Evolutionary conservation across 495 filamentous ascomycete genomes (phyloP), one percentile per base, ranked within the genome.

Genomic region (Tirmania nivea): DNA sequence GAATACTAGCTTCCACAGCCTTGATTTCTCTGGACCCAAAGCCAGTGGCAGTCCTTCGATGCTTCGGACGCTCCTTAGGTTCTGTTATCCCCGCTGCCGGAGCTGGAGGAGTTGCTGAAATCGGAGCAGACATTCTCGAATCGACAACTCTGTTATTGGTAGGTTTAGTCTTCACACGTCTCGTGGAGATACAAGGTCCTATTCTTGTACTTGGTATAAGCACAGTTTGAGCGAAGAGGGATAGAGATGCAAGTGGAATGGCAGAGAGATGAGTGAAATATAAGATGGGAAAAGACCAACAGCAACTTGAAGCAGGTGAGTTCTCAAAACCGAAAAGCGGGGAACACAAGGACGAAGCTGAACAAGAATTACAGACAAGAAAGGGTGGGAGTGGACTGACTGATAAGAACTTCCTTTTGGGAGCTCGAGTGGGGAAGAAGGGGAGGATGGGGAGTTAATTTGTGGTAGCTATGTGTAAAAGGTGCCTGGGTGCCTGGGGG

Each of bases 11-110:
- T 69, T 96, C 90, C 45, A 95, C 85, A 60, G 65, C 79, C 74
- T 94, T 95, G 71, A 94, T 96, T 60, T 96, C 89, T 3, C 73
- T 69, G 21, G 85, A 74, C 25, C 88, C 87, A 63, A 94, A 88
- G 10, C 90, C 90, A 4, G 90, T 97, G 58, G 81, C 80, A 14
- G 88, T 95, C 51, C 90, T 77, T 72, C 84, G 93, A 71, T 97
- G 90, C 70, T 96, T 96, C 17, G 90, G 90, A 53, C 89, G 74
- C 56, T 69, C 73, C 57, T 60, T 75, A 71, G 12, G 53, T 47
- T 65, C 62, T 31, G 54, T 53, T 51, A 65, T 34, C 8, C 62
- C 56, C 45, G 56, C 55, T 47, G 62, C 55, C 34, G 62, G 62
- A 19, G 59, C 47, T 25, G 61, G 62, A 17, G 59, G 52, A 54